phyloP scores from a whole-genome alignment of 177 flowering plant genomes.

The Telopea speciosissima region DNA sequence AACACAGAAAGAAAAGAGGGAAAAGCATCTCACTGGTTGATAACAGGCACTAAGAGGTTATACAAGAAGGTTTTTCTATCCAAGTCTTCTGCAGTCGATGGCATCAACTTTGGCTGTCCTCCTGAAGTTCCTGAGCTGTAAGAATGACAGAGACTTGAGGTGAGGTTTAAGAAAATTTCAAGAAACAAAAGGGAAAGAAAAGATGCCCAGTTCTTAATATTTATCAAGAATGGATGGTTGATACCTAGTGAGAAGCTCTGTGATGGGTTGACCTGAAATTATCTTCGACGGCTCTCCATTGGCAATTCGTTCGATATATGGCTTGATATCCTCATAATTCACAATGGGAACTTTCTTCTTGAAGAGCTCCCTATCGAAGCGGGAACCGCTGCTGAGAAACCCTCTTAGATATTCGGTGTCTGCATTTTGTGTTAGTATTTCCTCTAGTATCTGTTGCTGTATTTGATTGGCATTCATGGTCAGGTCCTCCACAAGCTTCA shows the following conservation, averaged over 20 bases:
- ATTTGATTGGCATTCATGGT: constrained; percentile 38
- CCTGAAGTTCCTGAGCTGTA: constrained; percentile 73
- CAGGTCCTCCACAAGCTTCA: constrained; percentile 46
- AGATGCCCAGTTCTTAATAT: not conserved
- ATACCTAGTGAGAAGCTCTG: constrained; percentile 60
- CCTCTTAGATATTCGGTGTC: constrained; percentile 40
- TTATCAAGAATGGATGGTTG: not conserved
- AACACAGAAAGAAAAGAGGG: not conserved
- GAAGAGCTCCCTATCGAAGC: constrained; percentile 26
- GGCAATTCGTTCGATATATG: constrained; percentile 49
- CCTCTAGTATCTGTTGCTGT: constrained; percentile 38
- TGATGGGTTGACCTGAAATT: constrained; percentile 43
- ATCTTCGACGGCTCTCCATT: constrained; percentile 52
- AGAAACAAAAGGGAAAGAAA: not conserved
- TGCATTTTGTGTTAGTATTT: constrained; percentile 44
- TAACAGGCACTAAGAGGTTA: constrained; percentile 45
- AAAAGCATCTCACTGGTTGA: constrained; percentile 40
- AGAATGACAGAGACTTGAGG: not conserved
- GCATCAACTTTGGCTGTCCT: constrained; percentile 70
- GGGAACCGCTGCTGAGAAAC: constrained; percentile 29
- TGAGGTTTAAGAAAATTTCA: not conserved
- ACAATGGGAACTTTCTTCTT: constrained; percentile 54
- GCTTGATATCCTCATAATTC: constrained; percentile 51
- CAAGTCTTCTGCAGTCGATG: constrained; percentile 45
- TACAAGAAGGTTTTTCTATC: constrained; percentile 46